Percentiles rank a stretch among this genome's conserved stretches.
Evolutionary conservation across 805 yeast genomes (phyloP).

Genomic region (Groenewaldozyma salmanticensis): DNA sequence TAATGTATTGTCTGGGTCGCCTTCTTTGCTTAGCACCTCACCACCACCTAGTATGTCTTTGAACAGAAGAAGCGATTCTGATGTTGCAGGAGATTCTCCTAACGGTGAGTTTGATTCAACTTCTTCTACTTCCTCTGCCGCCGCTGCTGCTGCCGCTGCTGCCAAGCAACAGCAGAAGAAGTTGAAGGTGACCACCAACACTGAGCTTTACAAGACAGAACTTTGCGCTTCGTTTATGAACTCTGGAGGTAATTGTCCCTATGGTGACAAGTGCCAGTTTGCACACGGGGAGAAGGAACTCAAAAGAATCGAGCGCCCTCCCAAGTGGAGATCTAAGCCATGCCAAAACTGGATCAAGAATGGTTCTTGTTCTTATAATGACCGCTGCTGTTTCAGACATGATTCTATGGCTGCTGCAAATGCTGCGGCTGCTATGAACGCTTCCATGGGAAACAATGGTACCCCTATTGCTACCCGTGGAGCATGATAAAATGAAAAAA

Average conservation of each 20-base stretch:
- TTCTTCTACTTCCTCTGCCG: too few species aligned
- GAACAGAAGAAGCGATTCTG: background rate
- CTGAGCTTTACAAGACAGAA: slow-evolving; percentile 81
- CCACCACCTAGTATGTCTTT: background rate
- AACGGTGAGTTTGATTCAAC: too few species aligned
- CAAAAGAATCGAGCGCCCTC: slow-evolving; percentile 60
- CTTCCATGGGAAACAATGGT: too few species aligned
- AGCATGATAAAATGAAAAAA: background rate
- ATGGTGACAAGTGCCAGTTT: slow-evolving; percentile 87
- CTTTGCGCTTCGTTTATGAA: slow-evolving; percentile 70
- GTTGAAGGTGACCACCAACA: slow-evolving; percentile 33
- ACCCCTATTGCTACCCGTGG: background rate
- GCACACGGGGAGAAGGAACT: slow-evolving; percentile 82
- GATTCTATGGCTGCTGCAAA: too few species aligned
- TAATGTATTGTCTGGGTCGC: too few species aligned
- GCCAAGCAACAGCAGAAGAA: slow-evolving; percentile 17
- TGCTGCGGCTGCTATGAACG: background rate
- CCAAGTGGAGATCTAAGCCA: slow-evolving; percentile 84
- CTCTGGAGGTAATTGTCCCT: slow-evolving; percentile 67
- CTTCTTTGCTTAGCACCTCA: slow-evolving; percentile 1
- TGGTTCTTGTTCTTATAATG: slow-evolving; percentile 82
- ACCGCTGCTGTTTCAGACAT: slow-evolving; percentile 86
- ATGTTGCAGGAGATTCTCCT: too few species aligned
- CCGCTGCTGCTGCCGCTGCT: slow-evolving; percentile 17
- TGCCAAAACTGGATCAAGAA: slow-evolving; percentile 80